Evolutionary conservation across 441 rosid species (phyloP).

Genomic region (Pelargonium citronellum): DNA sequence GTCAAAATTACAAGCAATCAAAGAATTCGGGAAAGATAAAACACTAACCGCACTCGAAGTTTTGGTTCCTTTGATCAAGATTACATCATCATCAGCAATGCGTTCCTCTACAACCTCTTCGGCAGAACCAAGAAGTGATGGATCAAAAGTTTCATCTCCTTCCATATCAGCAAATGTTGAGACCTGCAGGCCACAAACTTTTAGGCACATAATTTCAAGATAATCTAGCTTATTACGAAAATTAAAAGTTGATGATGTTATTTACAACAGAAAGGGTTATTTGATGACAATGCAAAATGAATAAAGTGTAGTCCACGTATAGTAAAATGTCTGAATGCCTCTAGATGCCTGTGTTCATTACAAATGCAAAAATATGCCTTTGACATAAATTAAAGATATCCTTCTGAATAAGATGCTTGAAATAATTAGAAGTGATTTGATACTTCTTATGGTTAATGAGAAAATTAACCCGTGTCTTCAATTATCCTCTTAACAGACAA

Average conservation of each 20-base stretch:
- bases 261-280: background rate
- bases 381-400: no score
- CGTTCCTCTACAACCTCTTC: slow-evolving; percentile 94
- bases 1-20: background rate
- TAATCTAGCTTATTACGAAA: background rate
- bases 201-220: background rate
- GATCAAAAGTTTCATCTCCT: slow-evolving; percentile 95
- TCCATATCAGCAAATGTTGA: slow-evolving; percentile 99
- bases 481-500: no score
- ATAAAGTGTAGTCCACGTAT: background rate
- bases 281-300: background rate
- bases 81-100: slow-evolving; percentile 85
- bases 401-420: background rate
- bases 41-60: slow-evolving; percentile 70
- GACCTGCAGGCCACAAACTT: slow-evolving; percentile 40
- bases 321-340: background rate
- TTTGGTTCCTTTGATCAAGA: slow-evolving; percentile 88
- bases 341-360: background rate
- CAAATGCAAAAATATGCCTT: background rate
- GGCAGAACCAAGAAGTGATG: slow-evolving; percentile 74
- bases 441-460: background rate
- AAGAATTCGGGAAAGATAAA: slow-evolving; percentile 12
- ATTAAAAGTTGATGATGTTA: background rate
- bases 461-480: background rate
- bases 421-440: background rate